phyloP scores from a whole-genome alignment of 805 yeast species.

The Kodamaea laetipori region DNA sequence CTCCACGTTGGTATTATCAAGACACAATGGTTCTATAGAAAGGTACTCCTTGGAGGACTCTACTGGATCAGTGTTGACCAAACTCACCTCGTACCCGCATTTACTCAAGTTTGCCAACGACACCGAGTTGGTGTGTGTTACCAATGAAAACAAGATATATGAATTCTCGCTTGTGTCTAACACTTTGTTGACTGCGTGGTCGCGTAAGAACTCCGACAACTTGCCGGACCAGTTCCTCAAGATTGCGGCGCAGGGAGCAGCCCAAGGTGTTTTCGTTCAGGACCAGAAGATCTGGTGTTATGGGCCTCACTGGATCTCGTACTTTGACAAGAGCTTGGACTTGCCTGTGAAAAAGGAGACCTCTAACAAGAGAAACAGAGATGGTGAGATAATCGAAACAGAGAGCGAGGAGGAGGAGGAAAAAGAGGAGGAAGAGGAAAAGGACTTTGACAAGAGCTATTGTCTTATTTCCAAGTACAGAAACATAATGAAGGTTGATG shows the following conservation, averaged over 20 bases:
- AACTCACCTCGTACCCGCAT: slow-evolving; percentile 60
- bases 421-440: slow-evolving; percentile 25
- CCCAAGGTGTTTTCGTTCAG: slow-evolving; percentile 69
- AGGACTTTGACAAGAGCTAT: slow-evolving; percentile 46
- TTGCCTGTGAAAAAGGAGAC: slow-evolving; percentile 47
- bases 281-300: slow-evolving; percentile 72
- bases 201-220: slow-evolving; percentile 70
- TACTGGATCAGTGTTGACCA: slow-evolving; percentile 50
- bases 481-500: slow-evolving; percentile 64
- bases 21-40: slow-evolving; percentile 69
- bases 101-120: slow-evolving; percentile 56
- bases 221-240: slow-evolving; percentile 64
- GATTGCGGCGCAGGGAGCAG: slow-evolving; percentile 57
- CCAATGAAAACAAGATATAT: slow-evolving; percentile 72
- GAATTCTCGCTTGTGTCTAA: slow-evolving; percentile 55
- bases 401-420: slow-evolving; percentile 31
- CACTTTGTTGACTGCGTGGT: slow-evolving; percentile 68
- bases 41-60: slow-evolving; percentile 33
- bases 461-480: slow-evolving; percentile 78
- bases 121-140: slow-evolving; percentile 59
- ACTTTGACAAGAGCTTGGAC: slow-evolving; percentile 63
- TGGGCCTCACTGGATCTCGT: slow-evolving; percentile 81
- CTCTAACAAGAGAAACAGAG: slow-evolving; percentile 45
- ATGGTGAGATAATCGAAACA: slow-evolving; percentile 41
- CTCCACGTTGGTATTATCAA: slow-evolving; percentile 54